Base-by-base conservation (phyloP, 2,329 filamentous ascomycete species). In the Aspergillus ibericus region DNA sequence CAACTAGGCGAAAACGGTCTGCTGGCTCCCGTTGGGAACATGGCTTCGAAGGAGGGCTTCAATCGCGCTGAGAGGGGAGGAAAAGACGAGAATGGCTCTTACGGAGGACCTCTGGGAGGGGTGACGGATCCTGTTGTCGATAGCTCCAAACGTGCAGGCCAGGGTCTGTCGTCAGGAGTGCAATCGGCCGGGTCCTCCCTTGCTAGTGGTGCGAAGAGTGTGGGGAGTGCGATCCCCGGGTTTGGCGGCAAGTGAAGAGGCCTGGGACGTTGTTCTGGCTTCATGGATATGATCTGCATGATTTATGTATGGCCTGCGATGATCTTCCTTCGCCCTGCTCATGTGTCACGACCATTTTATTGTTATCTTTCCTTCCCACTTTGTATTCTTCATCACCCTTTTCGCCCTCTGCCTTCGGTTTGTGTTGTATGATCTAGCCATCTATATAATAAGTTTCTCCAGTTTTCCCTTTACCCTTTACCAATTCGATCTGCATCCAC, bases 51-150 rank as follows among this genome's bases (percentile, higher is more conserved):
- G 64, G 81, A 85, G 60, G 82, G 81, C 9, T 73, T 84, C 58
- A 83, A 84, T 65, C 77, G 82, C 25, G 78, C 78, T 5, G 82
- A 84, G 71, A 71, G 82, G 5, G 75, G 78, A 16, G 83, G 83
- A 4, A 85, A 84, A 69, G 81, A 83, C 60, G 81, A 84, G 13
- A 67, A 76, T 34, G 83, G 83, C 27, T 69, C 66, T 53, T 75
- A 81, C 56, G 66, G 61, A 2, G 65, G 67, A 2, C 49, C 64
- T 16, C 18, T 64, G 13, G 22, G 59, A 13, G 34, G 57, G 29
- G 16, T 59, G n/a, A 59, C 61, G 8, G 58, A 66, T 47, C 58
- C 54, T 8, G 27, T 63, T 49, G 25, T 63, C 7, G 22, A 66
- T 2, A 46, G 35, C 1, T 50, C 36, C 3, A 62, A 64, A 51